Conservation (phyloP, 2,329 filamentous ascomycete species). For the Delphinella strobiligena region DNA sequence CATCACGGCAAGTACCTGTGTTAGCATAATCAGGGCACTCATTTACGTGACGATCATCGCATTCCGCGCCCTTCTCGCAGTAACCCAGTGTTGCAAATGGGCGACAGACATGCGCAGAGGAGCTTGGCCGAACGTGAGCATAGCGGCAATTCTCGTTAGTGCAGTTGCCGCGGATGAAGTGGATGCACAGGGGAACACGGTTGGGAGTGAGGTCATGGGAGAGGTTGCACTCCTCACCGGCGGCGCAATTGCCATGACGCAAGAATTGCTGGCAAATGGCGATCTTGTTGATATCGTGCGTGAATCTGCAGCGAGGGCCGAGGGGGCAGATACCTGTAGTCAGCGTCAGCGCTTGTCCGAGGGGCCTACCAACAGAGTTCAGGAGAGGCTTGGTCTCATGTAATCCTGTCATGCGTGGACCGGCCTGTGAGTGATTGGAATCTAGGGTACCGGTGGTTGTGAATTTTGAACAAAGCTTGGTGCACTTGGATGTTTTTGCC, state of each 20-base stretch:
- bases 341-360: constrained; percentile 2
- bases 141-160: constrained; percentile 78
- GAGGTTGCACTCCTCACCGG: constrained; percentile 73
- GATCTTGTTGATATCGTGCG: constrained; percentile 76
- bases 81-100: constrained; percentile 79
- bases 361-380: constrained; percentile 8
- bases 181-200: constrained; percentile 76
- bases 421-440: constrained; percentile 5
- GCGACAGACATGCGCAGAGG: constrained; percentile 68
- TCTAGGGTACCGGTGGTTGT: constrained; percentile 40
- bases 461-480: constrained; percentile 55
- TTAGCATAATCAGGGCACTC: constrained; percentile 96
- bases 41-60: constrained; percentile 72
- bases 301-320: constrained; percentile 66
- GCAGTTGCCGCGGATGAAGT: constrained; percentile 84
- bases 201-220: constrained; percentile 77
- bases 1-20: constrained; percentile 65
- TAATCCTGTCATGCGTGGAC: constrained; percentile 6
- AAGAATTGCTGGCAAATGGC: constrained; percentile 84
- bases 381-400: constrained; percentile 4
- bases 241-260: constrained; percentile 63
- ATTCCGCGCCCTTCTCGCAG: constrained; percentile 69
- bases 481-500: constrained; percentile 43
- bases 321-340: constrained; percentile 67
- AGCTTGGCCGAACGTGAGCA: constrained; percentile 68